phyloP scores from a whole-genome alignment of 2,329 filamentous ascomycete species.

The Arthroderma sp. region DNA sequence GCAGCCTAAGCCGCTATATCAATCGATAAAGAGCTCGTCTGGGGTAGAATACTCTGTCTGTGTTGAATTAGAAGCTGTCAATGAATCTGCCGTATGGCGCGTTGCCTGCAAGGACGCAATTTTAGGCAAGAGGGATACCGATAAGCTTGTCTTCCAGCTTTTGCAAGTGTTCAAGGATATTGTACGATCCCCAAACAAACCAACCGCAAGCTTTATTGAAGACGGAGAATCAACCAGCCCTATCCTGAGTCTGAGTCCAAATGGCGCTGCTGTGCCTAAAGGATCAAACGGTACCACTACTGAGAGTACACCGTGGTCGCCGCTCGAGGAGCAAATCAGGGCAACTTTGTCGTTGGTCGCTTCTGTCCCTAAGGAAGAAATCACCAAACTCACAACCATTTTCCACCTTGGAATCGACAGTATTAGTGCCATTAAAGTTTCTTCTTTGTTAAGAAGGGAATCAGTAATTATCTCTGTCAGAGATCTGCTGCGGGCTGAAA shows the following conservation, averaged over 20 bases:
- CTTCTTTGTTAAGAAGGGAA: slow-evolving; percentile 52
- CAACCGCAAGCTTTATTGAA: slow-evolving; percentile 44
- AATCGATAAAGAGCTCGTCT: slow-evolving; percentile 51
- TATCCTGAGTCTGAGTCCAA: not conserved
- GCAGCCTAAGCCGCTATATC: slow-evolving; percentile 38
- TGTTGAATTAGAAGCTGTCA: slow-evolving; percentile 60
- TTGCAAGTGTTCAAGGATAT: slow-evolving; percentile 50
- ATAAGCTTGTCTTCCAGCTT: slow-evolving; percentile 45
- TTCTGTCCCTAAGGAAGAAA: slow-evolving; percentile 44
- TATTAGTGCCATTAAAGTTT: slow-evolving; percentile 78
- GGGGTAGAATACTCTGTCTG: slow-evolving; percentile 72
- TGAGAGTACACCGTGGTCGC: slow-evolving; percentile 18
- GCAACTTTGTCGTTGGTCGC: slow-evolving; percentile 46
- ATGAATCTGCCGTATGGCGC: slow-evolving; percentile 52
- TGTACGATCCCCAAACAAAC: slow-evolving; percentile 36
- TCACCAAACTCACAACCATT: slow-evolving; percentile 52
- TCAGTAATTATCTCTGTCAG: slow-evolving; percentile 55
- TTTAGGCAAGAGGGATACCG: slow-evolving; percentile 37
- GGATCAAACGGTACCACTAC: not conserved
- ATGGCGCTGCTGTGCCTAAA: not conserved
- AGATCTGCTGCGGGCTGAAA: slow-evolving; percentile 56
- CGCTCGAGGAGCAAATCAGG: slow-evolving; percentile 32
- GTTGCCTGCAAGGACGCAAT: slow-evolving; percentile 54
- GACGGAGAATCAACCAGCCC: slow-evolving; percentile 37
- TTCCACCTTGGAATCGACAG: slow-evolving; percentile 85